These are phyloP conservation scores for Cyberlindnera mycetangii DNA, from an alignment of 805 yeast genomes.

Conservation along the genomic window DNA sequence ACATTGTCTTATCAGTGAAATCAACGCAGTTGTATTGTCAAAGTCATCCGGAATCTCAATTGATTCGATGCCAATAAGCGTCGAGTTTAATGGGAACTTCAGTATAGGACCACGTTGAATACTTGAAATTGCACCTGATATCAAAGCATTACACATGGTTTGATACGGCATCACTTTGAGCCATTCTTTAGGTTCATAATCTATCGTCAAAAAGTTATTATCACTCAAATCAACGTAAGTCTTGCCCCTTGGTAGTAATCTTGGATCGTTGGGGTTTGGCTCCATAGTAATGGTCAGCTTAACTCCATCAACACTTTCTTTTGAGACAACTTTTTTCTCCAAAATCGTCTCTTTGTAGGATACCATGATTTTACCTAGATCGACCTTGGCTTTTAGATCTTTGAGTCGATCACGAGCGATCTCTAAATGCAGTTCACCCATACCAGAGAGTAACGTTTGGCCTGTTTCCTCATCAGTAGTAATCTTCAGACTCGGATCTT, in stretches of 20 bases:
- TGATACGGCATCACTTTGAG: slow-evolving; percentile 48
- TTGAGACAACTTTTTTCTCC: slow-evolving; percentile 10
- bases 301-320: slow-evolving; percentile 24
- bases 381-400: slow-evolving; percentile 79
- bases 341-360: slow-evolving; percentile 77
- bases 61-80: slow-evolving; percentile 51
- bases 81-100: slow-evolving; percentile 57
- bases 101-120: slow-evolving; percentile 61
- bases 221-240: slow-evolving; percentile 32
- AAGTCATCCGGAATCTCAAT: slow-evolving; percentile 49
- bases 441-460: slow-evolving; percentile 86
- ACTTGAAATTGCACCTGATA: slow-evolving; percentile 58
- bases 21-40: slow-evolving; percentile 35
- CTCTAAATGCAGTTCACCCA: slow-evolving; percentile 96
- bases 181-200: slow-evolving; percentile 26
- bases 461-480: slow-evolving; percentile 80
- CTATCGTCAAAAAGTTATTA: slow-evolving; percentile 33
- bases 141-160: slow-evolving; percentile 46
- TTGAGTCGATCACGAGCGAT: slow-evolving; percentile 78
- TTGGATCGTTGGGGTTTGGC: slow-evolving; percentile 30
- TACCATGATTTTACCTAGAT: slow-evolving; percentile 80
- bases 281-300: slow-evolving; percentile 31
- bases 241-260: slow-evolving; percentile 25
- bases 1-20: slow-evolving; percentile 45
- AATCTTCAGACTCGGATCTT: slow-evolving; percentile 84